A percentile compares a stretch with the other conserved stretches of the same genome.
These are phyloP conservation scores for Cyclotella sp. DNA, from an alignment of 108 stramenopile species.

Conservation along the genomic window DNA sequence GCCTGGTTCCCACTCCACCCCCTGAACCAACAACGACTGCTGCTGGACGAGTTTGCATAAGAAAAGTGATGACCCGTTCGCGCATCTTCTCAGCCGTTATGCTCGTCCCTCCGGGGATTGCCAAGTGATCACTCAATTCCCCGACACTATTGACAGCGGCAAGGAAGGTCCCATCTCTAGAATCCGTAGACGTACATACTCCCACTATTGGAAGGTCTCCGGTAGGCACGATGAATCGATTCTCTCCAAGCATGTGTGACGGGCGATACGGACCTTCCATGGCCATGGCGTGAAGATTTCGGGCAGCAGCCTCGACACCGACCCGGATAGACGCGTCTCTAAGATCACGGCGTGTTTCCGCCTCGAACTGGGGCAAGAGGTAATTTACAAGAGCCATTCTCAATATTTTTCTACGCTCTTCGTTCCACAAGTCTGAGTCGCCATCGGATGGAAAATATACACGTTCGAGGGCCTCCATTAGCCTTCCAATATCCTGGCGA, in stretches of 20 bases:
- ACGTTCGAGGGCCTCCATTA: conserved; percentile 69
- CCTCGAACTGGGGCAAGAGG: conserved; percentile 88
- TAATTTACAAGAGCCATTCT: conserved; percentile 70
- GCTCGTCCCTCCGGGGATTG: conserved; percentile 78
- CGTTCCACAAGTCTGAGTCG: conserved; percentile 83
- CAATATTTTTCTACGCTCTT: conserved; percentile 80
- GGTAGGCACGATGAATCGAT: conserved; percentile 81
- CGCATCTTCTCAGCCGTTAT: conserved; percentile 77
- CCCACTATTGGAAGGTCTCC: conserved; percentile 88
- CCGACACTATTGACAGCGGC: conserved; percentile 82
- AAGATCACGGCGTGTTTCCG: conserved; percentile 77
- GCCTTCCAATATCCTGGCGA: conserved; percentile 62
- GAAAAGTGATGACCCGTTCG: conserved; percentile 81
- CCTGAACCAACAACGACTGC: conserved; percentile 84
- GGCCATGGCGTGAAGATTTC: conserved; percentile 77
- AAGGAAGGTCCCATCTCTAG: conserved; percentile 80
- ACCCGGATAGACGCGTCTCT: conserved; percentile 69
- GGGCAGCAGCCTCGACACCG: conserved; percentile 75
- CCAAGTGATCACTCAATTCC: conserved; percentile 79
- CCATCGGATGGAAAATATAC: conserved; percentile 75
- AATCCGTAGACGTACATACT: conserved; percentile 69
- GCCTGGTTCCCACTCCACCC: conserved; percentile 76
- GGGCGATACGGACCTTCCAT: conserved; percentile 92
- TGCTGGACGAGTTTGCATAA: conserved; percentile 78
- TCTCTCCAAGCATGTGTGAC: conserved; percentile 70